Evolutionary conservation across 2,329 filamentous ascomycete genomes (phyloP).

Genomic region (Clarireedia paspali): DNA sequence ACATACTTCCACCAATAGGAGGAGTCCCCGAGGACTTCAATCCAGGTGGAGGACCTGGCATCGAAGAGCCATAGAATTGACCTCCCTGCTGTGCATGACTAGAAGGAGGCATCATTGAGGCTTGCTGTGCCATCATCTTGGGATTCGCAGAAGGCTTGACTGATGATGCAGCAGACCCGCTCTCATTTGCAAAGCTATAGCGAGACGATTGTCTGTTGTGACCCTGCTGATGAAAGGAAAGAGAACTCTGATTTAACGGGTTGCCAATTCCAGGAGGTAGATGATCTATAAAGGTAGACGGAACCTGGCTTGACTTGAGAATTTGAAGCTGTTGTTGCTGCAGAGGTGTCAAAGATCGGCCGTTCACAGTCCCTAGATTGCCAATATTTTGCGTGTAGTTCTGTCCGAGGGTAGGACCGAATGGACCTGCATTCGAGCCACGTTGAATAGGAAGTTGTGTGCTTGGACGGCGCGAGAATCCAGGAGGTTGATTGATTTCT

Average conservation of each 20-base stretch:
- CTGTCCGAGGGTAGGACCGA: constrained; percentile 43
- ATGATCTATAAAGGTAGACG: constrained; percentile 47
- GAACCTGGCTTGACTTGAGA: constrained; percentile 35
- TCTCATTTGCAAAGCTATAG: constrained; percentile 81
- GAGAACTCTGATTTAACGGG: constrained; percentile 37
- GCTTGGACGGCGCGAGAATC: constrained; percentile 52
- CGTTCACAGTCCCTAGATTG: constrained; percentile 52
- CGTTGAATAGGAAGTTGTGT: constrained; percentile 75
- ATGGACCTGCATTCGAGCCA: constrained; percentile 42
- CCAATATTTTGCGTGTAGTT: constrained; percentile 42
- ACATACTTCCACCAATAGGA: constrained; percentile 76
- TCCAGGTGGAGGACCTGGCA: constrained; percentile 89
- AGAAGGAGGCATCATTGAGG: constrained; percentile 73
- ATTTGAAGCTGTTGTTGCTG: constrained; percentile 63
- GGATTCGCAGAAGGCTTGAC: constrained; percentile 74
- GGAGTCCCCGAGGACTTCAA: constrained; percentile 93
- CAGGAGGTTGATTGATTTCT: constrained; percentile 35
- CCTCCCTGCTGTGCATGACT: constrained; percentile 44
- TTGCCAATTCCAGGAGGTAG: constrained; percentile 48
- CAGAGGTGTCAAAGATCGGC: constrained; percentile 70
- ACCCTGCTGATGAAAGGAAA: constrained; percentile 51
- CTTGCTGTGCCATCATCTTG: constrained; percentile 76
- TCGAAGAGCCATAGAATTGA: constrained; percentile 75
- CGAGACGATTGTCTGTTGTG: constrained; percentile 80
- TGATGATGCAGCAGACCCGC: constrained; percentile 46